Evolutionary conservation across 148 eudicot genomes (phyloP).

Genomic region (Fagopyrum homotropicum): DNA sequence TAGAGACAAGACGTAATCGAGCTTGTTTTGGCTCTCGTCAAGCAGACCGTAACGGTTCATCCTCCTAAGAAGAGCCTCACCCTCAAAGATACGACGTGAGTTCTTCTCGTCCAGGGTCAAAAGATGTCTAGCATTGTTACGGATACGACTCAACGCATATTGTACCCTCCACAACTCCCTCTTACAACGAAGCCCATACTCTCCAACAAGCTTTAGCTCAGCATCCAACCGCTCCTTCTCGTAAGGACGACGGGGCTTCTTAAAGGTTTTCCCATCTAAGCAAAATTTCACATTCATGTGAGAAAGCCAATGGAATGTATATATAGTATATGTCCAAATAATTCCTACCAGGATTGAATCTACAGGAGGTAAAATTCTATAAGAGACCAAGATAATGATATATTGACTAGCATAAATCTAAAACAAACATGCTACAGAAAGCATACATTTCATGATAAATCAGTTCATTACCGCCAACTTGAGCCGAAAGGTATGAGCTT

Average conservation of each 20-base stretch:
- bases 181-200: conserved; percentile 33
- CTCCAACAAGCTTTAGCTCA: conserved; percentile 34
- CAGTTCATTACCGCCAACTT: no score
- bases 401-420: no score
- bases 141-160: background rate
- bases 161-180: conserved; percentile 23
- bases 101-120: conserved; percentile 7
- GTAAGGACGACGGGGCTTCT: conserved; percentile 38
- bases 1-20: conserved; percentile 19
- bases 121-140: conserved; percentile 3
- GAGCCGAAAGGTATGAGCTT: no score
- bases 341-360: background rate
- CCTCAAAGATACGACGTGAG: background rate
- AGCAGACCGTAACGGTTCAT: conserved; percentile 18
- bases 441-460: background rate
- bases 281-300: background rate
- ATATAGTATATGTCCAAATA: background rate
- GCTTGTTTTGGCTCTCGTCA: conserved; percentile 16
- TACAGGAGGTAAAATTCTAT: background rate
- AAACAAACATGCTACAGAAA: background rate
- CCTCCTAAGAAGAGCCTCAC: conserved; percentile 5
- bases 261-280: conserved; percentile 33
- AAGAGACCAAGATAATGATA: no score
- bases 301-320: background rate
- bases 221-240: conserved; percentile 39